phyloP scores from a whole-genome alignment of 805 yeast species.

The Kuraishia floccosa region DNA sequence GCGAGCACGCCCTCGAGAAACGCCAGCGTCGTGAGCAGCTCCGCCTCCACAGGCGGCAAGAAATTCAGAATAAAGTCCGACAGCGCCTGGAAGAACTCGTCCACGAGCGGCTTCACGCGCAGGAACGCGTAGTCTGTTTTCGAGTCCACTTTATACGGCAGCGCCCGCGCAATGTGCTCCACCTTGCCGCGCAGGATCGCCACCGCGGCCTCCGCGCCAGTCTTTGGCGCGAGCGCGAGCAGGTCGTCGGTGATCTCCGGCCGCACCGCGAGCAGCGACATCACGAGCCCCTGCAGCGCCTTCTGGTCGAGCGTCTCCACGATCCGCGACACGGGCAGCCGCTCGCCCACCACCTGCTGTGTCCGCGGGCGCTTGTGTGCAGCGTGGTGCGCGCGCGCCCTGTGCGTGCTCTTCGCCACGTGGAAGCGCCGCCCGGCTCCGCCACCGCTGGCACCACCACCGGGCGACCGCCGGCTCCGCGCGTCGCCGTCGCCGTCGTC shows the following conservation, averaged over 20 bases:
- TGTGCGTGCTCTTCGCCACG: background rate
- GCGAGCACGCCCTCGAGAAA: conserved; percentile 54
- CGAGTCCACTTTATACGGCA: conserved; percentile 72
- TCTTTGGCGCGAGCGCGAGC: conserved; percentile 40
- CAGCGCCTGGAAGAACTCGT: conserved; percentile 59
- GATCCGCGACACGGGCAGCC: conserved; percentile 48
- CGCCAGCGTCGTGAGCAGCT: conserved; percentile 39
- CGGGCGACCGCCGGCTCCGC: background rate
- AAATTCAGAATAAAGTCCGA: conserved; percentile 66
- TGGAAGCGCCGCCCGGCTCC: too few species aligned
- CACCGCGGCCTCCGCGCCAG: conserved; percentile 42
- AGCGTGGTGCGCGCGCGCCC: background rate
- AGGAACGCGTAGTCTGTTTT: conserved; percentile 67
- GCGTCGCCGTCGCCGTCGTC: background rate
- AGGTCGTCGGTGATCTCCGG: conserved; percentile 52
- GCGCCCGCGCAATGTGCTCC: conserved; percentile 27
- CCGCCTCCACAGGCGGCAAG: conserved; percentile 58
- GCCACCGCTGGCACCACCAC: too few species aligned
- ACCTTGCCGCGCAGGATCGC: conserved; percentile 35
- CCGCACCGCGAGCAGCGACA: conserved; percentile 39
- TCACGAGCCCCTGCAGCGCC: conserved; percentile 40
- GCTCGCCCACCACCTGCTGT: conserved; percentile 2
- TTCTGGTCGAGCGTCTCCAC: conserved; percentile 57
- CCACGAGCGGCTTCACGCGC: conserved; percentile 55
- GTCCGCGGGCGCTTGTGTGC: background rate